Evolutionary conservation across 129 eudicot genomes (phyloP).

Genomic region (Saussurea involucrata): DNA sequence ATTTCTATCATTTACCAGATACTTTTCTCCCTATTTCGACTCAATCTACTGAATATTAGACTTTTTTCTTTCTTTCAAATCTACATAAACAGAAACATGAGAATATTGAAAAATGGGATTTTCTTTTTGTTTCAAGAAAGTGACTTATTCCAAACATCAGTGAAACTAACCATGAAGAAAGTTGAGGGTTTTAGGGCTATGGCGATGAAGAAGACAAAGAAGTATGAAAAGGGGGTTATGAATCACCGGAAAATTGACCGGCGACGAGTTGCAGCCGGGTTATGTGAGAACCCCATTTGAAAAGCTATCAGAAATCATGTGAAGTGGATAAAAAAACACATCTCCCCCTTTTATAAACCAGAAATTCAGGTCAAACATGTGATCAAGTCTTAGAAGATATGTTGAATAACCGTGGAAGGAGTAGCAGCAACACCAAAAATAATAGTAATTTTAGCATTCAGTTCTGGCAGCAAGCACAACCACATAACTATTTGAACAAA

Average conservation of each 20-base stretch:
- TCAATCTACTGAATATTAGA: not conserved
- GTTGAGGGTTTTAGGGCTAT: not conserved
- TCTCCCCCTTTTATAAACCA: constrained; percentile 19
- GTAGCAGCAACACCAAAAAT: no score
- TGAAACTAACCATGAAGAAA: no score
- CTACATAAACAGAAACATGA: not conserved
- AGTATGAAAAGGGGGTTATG: not conserved
- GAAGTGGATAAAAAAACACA: constrained; percentile 30
- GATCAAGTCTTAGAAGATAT: constrained; percentile 38
- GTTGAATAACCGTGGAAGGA: no score
- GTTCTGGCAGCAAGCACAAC: no score
- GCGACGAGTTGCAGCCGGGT: constrained; percentile 22
- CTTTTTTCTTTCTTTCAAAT: no score
- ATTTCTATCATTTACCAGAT: not conserved
- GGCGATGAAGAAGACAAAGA: not conserved
- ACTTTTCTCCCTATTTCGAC: not conserved
- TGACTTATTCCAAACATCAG: not conserved
- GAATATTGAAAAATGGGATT: not conserved
- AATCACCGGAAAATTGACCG: constrained; percentile 32
- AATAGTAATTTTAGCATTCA: no score
- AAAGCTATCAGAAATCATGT: constrained; percentile 53
- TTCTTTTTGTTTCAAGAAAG: not conserved
- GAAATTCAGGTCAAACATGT: constrained; percentile 51
- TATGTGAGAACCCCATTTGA: constrained; percentile 25
- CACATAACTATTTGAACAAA: no score